These are phyloP conservation scores for Acorus calamus DNA, from an alignment of 106 monocot genomes.

Conservation along the genomic window DNA sequence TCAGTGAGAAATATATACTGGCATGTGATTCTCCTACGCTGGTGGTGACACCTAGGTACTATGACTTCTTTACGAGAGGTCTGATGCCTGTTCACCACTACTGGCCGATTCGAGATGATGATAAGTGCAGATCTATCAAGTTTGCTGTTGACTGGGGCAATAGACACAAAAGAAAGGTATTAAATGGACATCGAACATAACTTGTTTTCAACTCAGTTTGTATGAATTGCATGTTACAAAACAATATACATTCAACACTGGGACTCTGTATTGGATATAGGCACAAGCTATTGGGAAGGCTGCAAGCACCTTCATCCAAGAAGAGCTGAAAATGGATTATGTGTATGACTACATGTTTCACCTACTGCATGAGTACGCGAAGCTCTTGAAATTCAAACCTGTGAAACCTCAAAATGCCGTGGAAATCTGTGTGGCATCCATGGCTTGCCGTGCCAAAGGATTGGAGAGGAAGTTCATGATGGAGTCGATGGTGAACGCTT, in stretches of 20 bases:
- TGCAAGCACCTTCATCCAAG: slow-evolving; percentile 13
- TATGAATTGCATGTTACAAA: no score
- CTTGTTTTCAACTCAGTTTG: background rate
- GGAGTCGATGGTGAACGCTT: slow-evolving; percentile 12
- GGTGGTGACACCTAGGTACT: slow-evolving; percentile 29
- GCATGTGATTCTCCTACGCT: slow-evolving; percentile 75
- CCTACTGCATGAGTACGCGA: slow-evolving; percentile 20
- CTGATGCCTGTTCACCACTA: slow-evolving; percentile 63
- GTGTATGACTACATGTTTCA: slow-evolving; percentile 33
- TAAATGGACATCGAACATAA: background rate
- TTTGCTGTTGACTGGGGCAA: slow-evolving; percentile 82
- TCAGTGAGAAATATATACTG: slow-evolving; percentile 88
- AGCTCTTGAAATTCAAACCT: slow-evolving; percentile 18
- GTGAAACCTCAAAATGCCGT: slow-evolving; percentile 4
- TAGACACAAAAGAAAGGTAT: slow-evolving; percentile 39
- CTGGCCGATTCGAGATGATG: slow-evolving; percentile 38
- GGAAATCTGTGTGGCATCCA: slow-evolving; percentile 12
- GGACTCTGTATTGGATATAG: background rate
- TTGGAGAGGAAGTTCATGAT: slow-evolving; percentile 15
- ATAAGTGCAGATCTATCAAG: slow-evolving; percentile 72
- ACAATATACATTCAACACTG: no score
- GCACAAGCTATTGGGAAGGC: slow-evolving; percentile 16
- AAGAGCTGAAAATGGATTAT: slow-evolving; percentile 19
- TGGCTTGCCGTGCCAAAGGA: slow-evolving; percentile 5
- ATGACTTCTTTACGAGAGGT: slow-evolving; percentile 72